phyloP scores from a whole-genome alignment of 1,284 basidiomycete species.

The Ustilago trichophora region DNA sequence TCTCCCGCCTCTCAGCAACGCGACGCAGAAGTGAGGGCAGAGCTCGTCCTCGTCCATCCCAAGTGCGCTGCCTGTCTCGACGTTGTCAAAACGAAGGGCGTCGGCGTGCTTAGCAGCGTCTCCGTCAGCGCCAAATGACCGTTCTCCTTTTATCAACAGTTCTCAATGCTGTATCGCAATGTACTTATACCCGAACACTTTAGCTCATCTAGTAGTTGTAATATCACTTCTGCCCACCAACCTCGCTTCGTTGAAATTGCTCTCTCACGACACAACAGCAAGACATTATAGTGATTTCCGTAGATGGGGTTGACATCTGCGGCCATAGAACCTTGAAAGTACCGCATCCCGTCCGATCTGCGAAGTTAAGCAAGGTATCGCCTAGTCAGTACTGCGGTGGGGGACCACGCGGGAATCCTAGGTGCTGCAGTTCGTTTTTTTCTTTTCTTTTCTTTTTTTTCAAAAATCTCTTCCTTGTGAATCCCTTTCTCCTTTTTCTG shows the following conservation, averaged over 20 bases:
- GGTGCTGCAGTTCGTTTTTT: slow-evolving; percentile 76
- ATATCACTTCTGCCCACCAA: too few relatives aligned
- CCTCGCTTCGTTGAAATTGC: too few relatives aligned
- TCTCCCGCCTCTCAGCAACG: too few relatives aligned
- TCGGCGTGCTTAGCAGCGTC: slow-evolving; percentile 33
- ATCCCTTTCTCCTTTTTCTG: too few relatives aligned
- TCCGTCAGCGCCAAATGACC: not conserved
- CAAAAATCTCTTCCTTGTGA: too few relatives aligned
- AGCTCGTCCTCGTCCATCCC: slow-evolving; percentile 40
- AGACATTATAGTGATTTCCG: too few relatives aligned
- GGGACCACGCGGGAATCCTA: slow-evolving; percentile 84
- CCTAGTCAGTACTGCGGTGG: slow-evolving; percentile 84
- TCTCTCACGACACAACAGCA: too few relatives aligned
- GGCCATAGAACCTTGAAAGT: slow-evolving; percentile 81
- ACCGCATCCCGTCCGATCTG: slow-evolving; percentile 83
- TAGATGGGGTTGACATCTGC: slow-evolving; percentile 74
- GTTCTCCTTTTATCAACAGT: not conserved
- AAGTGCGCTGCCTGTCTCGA: slow-evolving; percentile 32
- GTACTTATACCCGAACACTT: slow-evolving; percentile 7
- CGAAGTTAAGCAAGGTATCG: slow-evolving; percentile 81
- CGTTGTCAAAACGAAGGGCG: slow-evolving; percentile 26
- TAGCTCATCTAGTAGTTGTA: not conserved
- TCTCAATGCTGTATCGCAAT: not conserved
- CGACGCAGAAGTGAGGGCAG: slow-evolving; percentile 19
- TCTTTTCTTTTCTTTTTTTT: too few relatives aligned